Base-by-base conservation (phyloP, 2,329 filamentous ascomycete species). In the Parastagonospora nodorum region DNA sequence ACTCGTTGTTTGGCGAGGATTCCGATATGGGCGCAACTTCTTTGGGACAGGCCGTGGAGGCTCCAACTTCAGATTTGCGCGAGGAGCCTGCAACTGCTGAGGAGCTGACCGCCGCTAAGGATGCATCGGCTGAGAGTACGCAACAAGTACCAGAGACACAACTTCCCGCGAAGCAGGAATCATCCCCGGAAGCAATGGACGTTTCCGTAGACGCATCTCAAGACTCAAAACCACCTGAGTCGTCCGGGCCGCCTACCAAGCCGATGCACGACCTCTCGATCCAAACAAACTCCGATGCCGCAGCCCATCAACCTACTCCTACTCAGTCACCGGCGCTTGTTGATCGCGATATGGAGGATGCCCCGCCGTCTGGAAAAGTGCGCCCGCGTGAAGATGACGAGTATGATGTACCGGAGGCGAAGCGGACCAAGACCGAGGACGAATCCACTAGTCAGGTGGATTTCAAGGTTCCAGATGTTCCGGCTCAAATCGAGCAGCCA, bases 381-480 rank as follows among this genome's bases (percentile, higher is more conserved):
- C 86, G 90, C 9, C 88, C 87, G 60, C 87, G 92, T 11, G 63
- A 64, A 40, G 63, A 63, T 27, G 91, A 96, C 57, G 77, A 78
- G 12, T 78, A 78, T 1, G 77, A 77, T 14, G 77, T 69, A n/a
- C 77, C 90, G 57, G 88, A 45, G 12, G 84, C 91, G 1, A 97
- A 97, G 78, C 87, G 92, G 24, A 85, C 89, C 32, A 93, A 87
- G 75, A 88, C 90, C 0, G 88, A 89, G 15, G 66, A 66, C 14
- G 68, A 60, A 36, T 47, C 48, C 2, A 29, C 72, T 75, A 41
- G 60, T 61, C 54, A 66, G 35, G 46, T 47, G 5, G 75, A 76
- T 36, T 77, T 78, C 62, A 79, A 80, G 58, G 70, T 77, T 10
- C 75, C 77, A 1, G 72, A 76, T 8, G 53, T 76, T 9, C 75